phyloP scores from a whole-genome alignment of 2,329 filamentous ascomycete genomes.

The Leptodontidium sp. region DNA sequence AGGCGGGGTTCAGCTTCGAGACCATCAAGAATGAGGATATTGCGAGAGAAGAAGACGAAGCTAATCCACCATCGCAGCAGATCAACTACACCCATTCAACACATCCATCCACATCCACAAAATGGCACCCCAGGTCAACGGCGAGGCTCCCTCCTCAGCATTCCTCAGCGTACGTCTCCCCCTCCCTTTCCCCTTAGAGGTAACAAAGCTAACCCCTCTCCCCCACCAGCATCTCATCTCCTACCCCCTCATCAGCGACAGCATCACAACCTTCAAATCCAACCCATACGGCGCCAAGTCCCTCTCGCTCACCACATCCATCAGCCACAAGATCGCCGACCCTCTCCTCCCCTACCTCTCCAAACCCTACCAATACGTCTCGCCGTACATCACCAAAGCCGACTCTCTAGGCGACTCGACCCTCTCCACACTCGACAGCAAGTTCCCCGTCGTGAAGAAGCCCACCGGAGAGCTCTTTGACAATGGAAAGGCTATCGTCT shows the following conservation, averaged over 20 bases:
- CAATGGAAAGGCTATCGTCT: slow-evolving; percentile 67
- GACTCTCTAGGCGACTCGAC: slow-evolving; percentile 79
- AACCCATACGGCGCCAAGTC: slow-evolving; percentile 87
- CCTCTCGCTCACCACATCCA: slow-evolving; percentile 75
- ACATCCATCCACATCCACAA: slow-evolving; percentile 22
- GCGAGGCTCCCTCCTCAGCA: slow-evolving; percentile 57
- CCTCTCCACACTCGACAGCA: slow-evolving; percentile 73
- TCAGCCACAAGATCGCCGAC: slow-evolving; percentile 70
- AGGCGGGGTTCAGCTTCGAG: not conserved
- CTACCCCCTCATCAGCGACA: slow-evolving; percentile 84
- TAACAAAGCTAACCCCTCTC: slow-evolving; percentile 22
- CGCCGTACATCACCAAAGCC: slow-evolving; percentile 84
- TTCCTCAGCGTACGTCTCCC: slow-evolving; percentile 57
- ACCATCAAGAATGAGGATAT: not conserved
- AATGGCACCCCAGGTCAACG: slow-evolving; percentile 58
- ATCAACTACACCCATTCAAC: not conserved
- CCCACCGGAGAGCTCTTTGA: slow-evolving; percentile 74
- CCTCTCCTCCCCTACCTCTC: slow-evolving; percentile 81
- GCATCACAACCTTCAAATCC: slow-evolving; percentile 78
- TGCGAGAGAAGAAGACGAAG: not conserved
- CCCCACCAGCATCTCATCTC: slow-evolving; percentile 75
- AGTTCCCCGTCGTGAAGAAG: slow-evolving; percentile 78
- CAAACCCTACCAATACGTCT: slow-evolving; percentile 82
- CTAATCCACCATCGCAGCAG: slow-evolving; percentile 36
- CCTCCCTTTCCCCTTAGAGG: not conserved